A percentile compares a stretch with the other conserved stretches of the same genome.
Conservation (phyloP, 2,329 filamentous ascomycete species). For the Escovopsis weberi region DNA sequence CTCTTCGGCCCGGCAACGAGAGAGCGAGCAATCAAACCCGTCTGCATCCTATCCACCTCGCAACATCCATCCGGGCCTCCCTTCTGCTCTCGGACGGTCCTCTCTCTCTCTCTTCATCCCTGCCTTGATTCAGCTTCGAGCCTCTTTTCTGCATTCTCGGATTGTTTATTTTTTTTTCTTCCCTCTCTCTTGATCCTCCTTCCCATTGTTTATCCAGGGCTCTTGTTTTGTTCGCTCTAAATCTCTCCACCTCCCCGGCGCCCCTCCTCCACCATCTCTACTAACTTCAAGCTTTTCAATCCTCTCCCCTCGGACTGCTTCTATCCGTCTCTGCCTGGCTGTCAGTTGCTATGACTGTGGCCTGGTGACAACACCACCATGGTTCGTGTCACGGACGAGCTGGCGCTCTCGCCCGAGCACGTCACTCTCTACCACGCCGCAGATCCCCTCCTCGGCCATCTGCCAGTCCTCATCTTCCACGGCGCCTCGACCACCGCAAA, state of each 20-base stretch:
- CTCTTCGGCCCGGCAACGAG: too few relatives aligned
- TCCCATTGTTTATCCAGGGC: too few relatives aligned
- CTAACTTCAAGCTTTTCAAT: background rate
- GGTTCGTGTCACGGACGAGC: conserved; percentile 68
- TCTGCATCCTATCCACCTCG: too few relatives aligned
- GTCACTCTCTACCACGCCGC: conserved; percentile 80
- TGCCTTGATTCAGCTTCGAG: background rate
- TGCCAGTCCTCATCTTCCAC: conserved; percentile 81
- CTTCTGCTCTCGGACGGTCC: too few relatives aligned
- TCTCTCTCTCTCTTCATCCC: background rate
- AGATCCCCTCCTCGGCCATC: conserved; percentile 68
- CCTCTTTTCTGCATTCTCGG: background rate
- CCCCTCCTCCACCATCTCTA: background rate
- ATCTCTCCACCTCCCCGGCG: too few relatives aligned
- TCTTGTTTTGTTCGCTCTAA: too few relatives aligned
- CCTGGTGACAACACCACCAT: conserved; percentile 35
- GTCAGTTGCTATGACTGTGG: conserved; percentile 10
- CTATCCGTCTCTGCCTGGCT: background rate
- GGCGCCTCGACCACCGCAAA: conserved; percentile 82
- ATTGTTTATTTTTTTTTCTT: background rate
- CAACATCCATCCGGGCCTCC: too few relatives aligned
- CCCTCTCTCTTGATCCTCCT: background rate
- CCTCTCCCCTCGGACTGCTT: background rate
- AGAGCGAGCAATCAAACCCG: too few relatives aligned
- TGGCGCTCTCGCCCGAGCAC: conserved; percentile 65